Conservation (phyloP, 2,329 filamentous ascomycete genomes). For the Aspergillus spinulosporus region DNA sequence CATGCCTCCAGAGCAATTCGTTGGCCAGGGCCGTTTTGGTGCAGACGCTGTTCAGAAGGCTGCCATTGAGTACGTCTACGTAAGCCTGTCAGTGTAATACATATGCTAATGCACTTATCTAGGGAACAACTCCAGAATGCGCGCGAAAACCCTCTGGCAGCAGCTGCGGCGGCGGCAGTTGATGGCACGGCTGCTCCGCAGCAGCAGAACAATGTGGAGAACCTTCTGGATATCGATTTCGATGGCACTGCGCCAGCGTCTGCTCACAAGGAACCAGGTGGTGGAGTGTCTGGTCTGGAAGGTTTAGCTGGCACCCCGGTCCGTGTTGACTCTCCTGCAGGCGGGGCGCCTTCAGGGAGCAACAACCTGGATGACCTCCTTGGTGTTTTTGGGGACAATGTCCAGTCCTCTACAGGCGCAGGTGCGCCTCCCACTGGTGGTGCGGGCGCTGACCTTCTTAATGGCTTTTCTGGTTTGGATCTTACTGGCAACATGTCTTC, state of each 20-base stretch:
- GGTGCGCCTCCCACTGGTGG: constrained; percentile 32
- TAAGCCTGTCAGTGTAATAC: background rate
- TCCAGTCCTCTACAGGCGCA: constrained; percentile 34
- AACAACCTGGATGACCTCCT: constrained; percentile 80
- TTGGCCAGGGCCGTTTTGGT: constrained; percentile 90
- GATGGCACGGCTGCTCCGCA: constrained; percentile 54
- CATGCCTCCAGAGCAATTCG: constrained; percentile 96
- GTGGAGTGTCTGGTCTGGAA: constrained; percentile 65
- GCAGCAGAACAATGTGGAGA: constrained; percentile 80
- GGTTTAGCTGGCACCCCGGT: constrained; percentile 59
- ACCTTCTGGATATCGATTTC: constrained; percentile 93
- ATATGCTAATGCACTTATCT: constrained; percentile 22
- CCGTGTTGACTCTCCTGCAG: constrained; percentile 48
- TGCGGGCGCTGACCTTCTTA: constrained; percentile 62
- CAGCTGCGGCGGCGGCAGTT: constrained; percentile 67
- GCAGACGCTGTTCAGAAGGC: constrained; percentile 92
- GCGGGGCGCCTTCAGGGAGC: constrained; percentile 37
- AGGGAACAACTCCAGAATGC: constrained; percentile 87
- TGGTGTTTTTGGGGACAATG: constrained; percentile 62
- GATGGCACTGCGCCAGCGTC: constrained; percentile 92
- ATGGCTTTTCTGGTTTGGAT: constrained; percentile 80
- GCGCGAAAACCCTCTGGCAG: constrained; percentile 90
- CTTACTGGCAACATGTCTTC: constrained; percentile 56
- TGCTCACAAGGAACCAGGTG: constrained; percentile 63
- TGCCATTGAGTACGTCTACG: constrained; percentile 70